Evolutionary conservation across 139 green algal species (phyloP), one percentile per base, ranked within the genome.

Genomic region (Picochlorum sp.): DNA sequence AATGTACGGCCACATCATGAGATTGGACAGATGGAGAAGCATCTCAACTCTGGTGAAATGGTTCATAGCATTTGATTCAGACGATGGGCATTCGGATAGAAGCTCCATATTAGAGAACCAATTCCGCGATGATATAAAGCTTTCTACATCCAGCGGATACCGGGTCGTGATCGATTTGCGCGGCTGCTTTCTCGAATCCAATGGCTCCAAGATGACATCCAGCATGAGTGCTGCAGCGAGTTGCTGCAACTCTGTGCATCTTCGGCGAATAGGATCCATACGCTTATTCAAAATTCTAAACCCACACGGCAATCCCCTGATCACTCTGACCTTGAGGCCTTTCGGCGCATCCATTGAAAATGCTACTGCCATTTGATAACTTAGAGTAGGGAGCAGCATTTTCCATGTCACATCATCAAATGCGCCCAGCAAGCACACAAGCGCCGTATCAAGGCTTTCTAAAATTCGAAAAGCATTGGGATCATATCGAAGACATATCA

Each of bases 1-100:
- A 44, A 45, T 32, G 21, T 44, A 55, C 7, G 61, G 61, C 61
- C 61, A 66, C 10, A 66, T 38, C n/a, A 66, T n/a, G 9, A 66
- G 23, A 21, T 66, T 16, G 24, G 34, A 66, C 13, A 55, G 23
- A 37, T 55, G 34, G n/a, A 66, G 34, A 45, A 66, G n/a, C 11
- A 66, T 21, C 37, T 66, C 61, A 11, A 66, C 49, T 2, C 38
- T 16, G 20, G 14, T 44, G n/a, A 54, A 49, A 15, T 32, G 26
- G 1, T 66, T 49, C 21, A 21, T 32, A 6, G 37, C 11, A 55
- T 44, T 38, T 4, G 10, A 45, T 15, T 15, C 28, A 1, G 11
- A 3, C 8, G 41, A n/a, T 30, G 61, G 15, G 34, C 16, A 24
- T 24, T 21, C 44, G 4, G 44, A 18, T 18, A 65, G 23, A 15